phyloP scores from a whole-genome alignment of 768 basidiomycete species.

The Mycena floridula region DNA sequence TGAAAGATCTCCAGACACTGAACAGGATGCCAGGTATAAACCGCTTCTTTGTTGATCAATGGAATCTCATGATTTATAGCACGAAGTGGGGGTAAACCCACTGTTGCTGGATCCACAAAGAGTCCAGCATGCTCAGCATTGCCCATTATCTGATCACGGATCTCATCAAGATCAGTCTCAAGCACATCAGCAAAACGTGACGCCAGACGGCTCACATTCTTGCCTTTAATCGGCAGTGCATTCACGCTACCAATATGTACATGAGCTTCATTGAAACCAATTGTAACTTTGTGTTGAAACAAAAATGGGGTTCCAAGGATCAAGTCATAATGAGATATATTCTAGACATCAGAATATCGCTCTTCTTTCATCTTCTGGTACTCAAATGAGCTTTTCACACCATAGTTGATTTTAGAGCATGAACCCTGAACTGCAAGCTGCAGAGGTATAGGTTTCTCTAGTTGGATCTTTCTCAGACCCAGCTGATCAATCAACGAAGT shows the following conservation, averaged over 20 bases:
- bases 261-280: slow-evolving; percentile 20
- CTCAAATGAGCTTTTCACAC: slow-evolving; percentile 14
- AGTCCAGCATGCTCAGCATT: slow-evolving; percentile 15
- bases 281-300: slow-evolving; percentile 21
- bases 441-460: slow-evolving; percentile 25
- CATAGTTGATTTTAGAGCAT: slow-evolving; percentile 26
- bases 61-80: slow-evolving; percentile 37
- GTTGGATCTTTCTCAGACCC: slow-evolving; percentile 12
- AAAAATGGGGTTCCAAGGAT: slow-evolving; percentile 35
- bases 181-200: slow-evolving; percentile 3
- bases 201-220: slow-evolving; percentile 3
- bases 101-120: slow-evolving; percentile 20
- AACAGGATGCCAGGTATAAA: slow-evolving; percentile 26
- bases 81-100: slow-evolving; percentile 26
- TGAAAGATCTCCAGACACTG: slow-evolving; percentile 31
- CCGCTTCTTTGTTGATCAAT: slow-evolving; percentile 26
- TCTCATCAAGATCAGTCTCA: slow-evolving; percentile 8
- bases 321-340: slow-evolving; percentile 32
- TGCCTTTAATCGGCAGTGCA: slow-evolving; percentile 12
- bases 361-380: slow-evolving; percentile 28
- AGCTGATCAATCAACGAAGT: slow-evolving; percentile 30
- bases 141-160: slow-evolving; percentile 9
- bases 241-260: slow-evolving; percentile 17
- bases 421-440: slow-evolving; percentile 37
- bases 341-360: slow-evolving; percentile 27